A percentile compares a stretch with the other conserved stretches of the same genome.
Evolutionary conservation across 108 stramenopile species (phyloP).

Genomic region (Mayamaea pseudoterrestris): DNA sequence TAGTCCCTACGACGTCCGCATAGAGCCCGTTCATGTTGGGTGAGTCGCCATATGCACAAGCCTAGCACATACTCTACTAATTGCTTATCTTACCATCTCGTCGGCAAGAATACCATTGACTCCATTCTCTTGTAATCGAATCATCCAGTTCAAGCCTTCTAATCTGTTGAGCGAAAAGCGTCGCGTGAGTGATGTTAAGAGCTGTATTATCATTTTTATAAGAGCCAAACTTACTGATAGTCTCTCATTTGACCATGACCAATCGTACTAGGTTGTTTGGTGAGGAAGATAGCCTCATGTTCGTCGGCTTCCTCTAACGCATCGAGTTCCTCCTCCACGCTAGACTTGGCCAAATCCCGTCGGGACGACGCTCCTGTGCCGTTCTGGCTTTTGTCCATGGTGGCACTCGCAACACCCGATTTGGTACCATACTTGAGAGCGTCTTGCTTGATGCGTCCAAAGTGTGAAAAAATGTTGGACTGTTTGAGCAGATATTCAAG

Average conservation of each 20-base stretch:
- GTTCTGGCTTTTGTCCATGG: neutral
- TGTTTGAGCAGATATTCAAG: conserved; percentile 92
- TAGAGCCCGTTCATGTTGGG: neutral
- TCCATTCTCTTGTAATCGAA: conserved; percentile 89
- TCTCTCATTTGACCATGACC: conserved; percentile 73
- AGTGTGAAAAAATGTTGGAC: conserved; percentile 91
- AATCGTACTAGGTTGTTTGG: conserved; percentile 74
- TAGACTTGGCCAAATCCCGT: conserved; percentile 11
- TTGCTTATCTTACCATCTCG: conserved; percentile 39
- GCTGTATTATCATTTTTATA: no score
- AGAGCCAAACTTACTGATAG: no score
- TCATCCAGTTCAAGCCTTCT: conserved; percentile 96
- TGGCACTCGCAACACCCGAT: conserved; percentile 1
- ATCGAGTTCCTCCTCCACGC: conserved; percentile 20
- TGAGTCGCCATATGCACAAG: neutral
- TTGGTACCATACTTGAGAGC: conserved; percentile 38
- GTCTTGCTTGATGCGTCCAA: conserved; percentile 73
- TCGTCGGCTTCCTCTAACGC: conserved; percentile 67
- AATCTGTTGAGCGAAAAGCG: no score
- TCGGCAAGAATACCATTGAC: conserved; percentile 87
- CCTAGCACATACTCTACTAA: conserved; percentile 3
- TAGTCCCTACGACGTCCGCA: neutral
- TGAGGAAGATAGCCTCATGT: conserved; percentile 65
- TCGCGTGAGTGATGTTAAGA: no score
- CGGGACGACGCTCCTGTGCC: conserved; percentile 4